Conservation (phyloP, 352 stramenopile genomes). For the Phytophthora rubi region DNA sequence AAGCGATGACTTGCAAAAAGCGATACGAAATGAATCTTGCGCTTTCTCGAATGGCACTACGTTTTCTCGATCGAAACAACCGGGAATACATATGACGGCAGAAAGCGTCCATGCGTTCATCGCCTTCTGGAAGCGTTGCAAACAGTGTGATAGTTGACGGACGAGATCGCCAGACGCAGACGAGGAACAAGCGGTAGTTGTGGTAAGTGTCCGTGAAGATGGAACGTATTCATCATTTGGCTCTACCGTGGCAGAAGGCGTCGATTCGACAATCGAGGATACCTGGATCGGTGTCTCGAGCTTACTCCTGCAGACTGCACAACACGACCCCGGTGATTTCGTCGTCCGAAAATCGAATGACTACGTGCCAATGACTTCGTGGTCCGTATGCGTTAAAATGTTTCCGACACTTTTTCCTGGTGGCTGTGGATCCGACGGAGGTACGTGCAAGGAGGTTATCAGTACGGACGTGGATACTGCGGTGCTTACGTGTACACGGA, state of each 20-base stretch:
- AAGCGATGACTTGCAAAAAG: background rate
- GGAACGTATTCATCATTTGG: no score
- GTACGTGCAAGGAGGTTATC: slow-evolving; percentile 13
- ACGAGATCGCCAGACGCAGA: no score
- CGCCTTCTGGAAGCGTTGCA: background rate
- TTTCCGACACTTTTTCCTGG: slow-evolving; percentile 33
- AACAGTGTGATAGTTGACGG: slow-evolving; percentile 5
- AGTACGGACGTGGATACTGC: slow-evolving; percentile 22
- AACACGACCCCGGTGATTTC: background rate
- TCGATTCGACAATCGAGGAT: no score
- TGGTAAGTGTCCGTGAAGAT: no score
- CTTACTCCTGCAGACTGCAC: no score
- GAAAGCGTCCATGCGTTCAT: no score
- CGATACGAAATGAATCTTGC: slow-evolving; percentile 6
- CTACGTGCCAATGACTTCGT: slow-evolving; percentile 2
- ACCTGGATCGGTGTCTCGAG: no score
- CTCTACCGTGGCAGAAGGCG: no score
- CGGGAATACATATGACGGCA: background rate
- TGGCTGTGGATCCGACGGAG: slow-evolving; percentile 30
- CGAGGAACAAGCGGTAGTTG: no score
- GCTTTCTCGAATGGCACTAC: background rate
- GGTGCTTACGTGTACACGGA: slow-evolving; percentile 22
- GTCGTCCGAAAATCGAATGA: slow-evolving; percentile 13
- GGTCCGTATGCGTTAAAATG: slow-evolving; percentile 16
- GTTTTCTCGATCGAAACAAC: background rate